phyloP scores from a whole-genome alignment of 495 filamentous ascomycete species.

The Cudoniella acicularis region DNA sequence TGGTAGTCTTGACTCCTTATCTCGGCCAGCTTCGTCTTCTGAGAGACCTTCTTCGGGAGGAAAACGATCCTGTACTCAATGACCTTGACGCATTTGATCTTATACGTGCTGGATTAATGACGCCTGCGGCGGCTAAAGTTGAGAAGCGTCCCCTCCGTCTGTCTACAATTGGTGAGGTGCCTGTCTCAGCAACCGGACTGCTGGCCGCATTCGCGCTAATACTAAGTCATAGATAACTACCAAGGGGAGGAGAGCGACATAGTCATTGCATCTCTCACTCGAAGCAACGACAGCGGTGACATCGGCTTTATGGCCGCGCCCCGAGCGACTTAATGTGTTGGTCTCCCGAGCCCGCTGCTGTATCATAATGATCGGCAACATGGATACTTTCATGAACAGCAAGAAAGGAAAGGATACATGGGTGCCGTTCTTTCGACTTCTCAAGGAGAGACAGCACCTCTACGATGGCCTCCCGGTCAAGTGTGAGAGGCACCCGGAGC shows the following conservation, averaged over 20 bases:
- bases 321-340: constrained; percentile 68
- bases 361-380: constrained; percentile 69
- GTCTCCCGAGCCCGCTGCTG: constrained; percentile 64
- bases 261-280: constrained; percentile 62
- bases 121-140: constrained; percentile 46
- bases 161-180: constrained; percentile 61
- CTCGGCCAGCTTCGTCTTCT: constrained; percentile 64
- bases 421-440: constrained; percentile 52
- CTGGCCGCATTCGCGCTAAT: no score
- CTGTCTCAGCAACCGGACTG: no score
- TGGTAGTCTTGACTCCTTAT: constrained; percentile 75
- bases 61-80: constrained; percentile 56
- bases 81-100: constrained; percentile 69
- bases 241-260: constrained; percentile 80
- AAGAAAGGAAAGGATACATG: constrained; percentile 58
- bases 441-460: constrained; percentile 52
- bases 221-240: constrained; percentile 59
- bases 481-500: constrained; percentile 63
- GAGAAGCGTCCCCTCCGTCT: constrained; percentile 51
- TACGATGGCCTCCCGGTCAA: constrained; percentile 68
- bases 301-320: constrained; percentile 73
- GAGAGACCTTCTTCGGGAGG: constrained; percentile 44
- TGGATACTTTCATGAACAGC: constrained; percentile 59
- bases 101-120: constrained; percentile 57
- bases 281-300: constrained; percentile 60